Percentiles rank a stretch among this genome's conserved stretches.
phyloP scores from a whole-genome alignment of 164 flowering plant genomes.

The Paratinospora sagittata region DNA sequence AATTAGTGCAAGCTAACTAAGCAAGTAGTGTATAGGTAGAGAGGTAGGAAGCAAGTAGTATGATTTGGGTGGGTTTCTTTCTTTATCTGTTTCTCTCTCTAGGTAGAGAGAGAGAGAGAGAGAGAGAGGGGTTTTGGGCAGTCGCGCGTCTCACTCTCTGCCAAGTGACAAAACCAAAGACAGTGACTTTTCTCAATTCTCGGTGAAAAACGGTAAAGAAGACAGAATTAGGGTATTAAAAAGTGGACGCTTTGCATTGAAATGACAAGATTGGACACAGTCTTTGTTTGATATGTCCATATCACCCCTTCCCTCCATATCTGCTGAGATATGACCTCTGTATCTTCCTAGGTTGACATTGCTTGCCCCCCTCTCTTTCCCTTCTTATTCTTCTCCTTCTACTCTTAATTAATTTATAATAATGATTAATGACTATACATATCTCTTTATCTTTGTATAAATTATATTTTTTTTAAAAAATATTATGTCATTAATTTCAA shows the following conservation, averaged over 20 bases:
- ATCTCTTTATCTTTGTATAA: too few relatives aligned
- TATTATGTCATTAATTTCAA: too few relatives aligned
- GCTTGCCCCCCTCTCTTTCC: neutral
- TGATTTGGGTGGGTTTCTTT: neutral
- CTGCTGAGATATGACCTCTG: neutral
- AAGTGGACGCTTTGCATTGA: neutral
- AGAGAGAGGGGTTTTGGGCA: neutral
- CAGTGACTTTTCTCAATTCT: slow-evolving; percentile 39
- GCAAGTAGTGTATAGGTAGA: too few relatives aligned
- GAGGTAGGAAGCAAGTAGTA: too few relatives aligned
- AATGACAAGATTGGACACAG: slow-evolving; percentile 16
- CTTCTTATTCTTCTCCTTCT: neutral
- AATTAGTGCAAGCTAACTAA: too few relatives aligned
- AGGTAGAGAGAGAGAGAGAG: neutral
- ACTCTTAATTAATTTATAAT: too few relatives aligned
- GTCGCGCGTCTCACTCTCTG: slow-evolving; percentile 11
- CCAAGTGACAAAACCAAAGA: slow-evolving; percentile 40
- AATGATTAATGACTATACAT: too few relatives aligned
- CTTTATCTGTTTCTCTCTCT: slow-evolving; percentile 14
- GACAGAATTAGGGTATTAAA: slow-evolving; percentile 3
- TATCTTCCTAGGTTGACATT: slow-evolving; percentile 4
- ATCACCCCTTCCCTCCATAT: slow-evolving; percentile 9
- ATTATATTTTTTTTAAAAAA: too few relatives aligned
- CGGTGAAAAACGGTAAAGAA: slow-evolving; percentile 29
- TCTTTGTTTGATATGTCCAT: slow-evolving; percentile 10